Evolutionary conservation across 2,329 filamentous ascomycete genomes (phyloP).

Genomic region (Colletotrichum sp.): DNA sequence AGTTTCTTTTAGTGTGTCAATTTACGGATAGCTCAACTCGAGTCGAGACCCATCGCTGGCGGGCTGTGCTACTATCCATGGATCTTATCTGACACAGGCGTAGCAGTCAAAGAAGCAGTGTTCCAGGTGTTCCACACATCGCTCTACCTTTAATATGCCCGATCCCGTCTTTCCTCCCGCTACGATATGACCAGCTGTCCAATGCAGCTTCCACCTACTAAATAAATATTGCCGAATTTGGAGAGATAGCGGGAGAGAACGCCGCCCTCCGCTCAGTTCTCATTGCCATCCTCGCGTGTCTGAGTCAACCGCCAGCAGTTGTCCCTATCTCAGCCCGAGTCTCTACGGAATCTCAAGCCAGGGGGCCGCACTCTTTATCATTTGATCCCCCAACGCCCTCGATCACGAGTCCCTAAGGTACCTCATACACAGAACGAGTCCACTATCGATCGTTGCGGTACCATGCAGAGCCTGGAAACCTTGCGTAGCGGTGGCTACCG

Average conservation of each 20-base stretch:
- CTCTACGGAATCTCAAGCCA: not conserved
- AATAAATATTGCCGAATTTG: not conserved
- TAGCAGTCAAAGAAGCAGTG: not conserved
- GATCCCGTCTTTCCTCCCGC: not conserved
- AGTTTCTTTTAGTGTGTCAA: not conserved
- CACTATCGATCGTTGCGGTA: not conserved
- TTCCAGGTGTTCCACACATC: not conserved
- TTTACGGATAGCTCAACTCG: not conserved
- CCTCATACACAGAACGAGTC: not conserved
- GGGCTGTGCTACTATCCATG: not conserved
- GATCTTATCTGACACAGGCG: not conserved
- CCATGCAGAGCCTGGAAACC: conserved; percentile 35
- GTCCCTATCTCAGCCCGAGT: not conserved
- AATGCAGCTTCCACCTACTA: not conserved
- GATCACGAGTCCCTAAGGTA: not conserved
- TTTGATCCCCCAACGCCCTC: not conserved
- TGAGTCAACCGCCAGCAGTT: not conserved
- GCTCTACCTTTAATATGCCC: not conserved
- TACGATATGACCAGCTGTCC: not conserved
- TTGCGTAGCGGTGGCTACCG: conserved; percentile 37
- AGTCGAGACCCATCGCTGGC: not conserved
- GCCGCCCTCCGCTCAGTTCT: not conserved
- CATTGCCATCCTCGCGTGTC: not conserved
- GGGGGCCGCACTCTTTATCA: not conserved
- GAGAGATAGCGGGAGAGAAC: not conserved